phyloP scores from a whole-genome alignment of 2,329 filamentous ascomycete species.

The Aspergillus neoniger region DNA sequence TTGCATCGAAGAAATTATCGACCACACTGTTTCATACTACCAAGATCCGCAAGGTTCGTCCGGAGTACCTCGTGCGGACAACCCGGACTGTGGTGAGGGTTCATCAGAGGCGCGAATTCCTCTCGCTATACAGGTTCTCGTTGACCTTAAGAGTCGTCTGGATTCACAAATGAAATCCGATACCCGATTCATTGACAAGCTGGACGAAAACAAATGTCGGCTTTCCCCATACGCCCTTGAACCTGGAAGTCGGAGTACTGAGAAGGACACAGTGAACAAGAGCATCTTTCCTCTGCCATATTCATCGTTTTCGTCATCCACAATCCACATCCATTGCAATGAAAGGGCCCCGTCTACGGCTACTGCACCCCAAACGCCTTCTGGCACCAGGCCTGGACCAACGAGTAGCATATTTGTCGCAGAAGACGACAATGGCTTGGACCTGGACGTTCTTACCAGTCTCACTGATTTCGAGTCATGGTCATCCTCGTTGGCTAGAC shows the following conservation, averaged over 20 bases:
- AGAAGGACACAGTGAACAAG: not conserved
- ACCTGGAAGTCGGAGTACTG: too few species aligned
- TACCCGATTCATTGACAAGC: not conserved
- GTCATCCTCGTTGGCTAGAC: not conserved
- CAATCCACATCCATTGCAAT: not conserved
- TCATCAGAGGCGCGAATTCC: not conserved
- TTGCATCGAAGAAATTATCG: not conserved
- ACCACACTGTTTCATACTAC: not conserved
- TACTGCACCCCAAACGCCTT: too few species aligned
- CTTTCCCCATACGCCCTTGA: too few species aligned
- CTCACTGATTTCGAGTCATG: not conserved
- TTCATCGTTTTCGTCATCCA: not conserved
- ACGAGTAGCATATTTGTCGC: not conserved
- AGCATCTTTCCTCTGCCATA: not conserved
- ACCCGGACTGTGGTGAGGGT: not conserved
- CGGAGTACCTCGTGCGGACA: not conserved
- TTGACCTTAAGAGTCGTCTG: not conserved
- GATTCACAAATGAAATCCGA: not conserved
- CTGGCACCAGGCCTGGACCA: not conserved
- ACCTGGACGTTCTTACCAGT: not conserved
- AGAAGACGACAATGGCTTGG: not conserved
- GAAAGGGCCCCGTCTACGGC: too few species aligned
- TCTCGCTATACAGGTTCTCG: not conserved
- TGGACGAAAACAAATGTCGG: too few species aligned
- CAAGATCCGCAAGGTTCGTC: not conserved